Evolutionary conservation across 495 filamentous ascomycete genomes (phyloP).

Genomic region (Penicillium egyptiacum): DNA sequence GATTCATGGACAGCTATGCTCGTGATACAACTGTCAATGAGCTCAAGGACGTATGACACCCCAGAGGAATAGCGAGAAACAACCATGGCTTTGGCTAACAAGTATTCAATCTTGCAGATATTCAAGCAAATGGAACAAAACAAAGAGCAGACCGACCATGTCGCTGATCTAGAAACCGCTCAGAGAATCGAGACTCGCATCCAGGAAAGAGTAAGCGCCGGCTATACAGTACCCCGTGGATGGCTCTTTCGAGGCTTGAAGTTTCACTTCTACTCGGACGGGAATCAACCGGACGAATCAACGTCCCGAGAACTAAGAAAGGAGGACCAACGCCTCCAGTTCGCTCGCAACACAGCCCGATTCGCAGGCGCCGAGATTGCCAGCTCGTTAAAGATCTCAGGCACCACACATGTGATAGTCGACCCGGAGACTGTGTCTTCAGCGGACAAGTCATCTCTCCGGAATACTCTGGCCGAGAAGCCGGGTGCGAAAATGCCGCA

Average conservation of each 20-base stretch:
- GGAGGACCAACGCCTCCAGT: conserved; percentile 18
- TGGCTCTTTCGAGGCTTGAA: conserved; percentile 67
- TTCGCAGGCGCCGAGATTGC: conserved; percentile 62
- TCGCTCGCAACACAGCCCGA: conserved; percentile 48
- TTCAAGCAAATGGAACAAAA: conserved; percentile 47
- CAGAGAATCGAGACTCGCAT: conserved; percentile 58
- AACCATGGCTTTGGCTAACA: not conserved
- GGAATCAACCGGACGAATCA: not conserved
- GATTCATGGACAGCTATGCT: conserved; percentile 80
- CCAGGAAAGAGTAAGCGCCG: conserved; percentile 43
- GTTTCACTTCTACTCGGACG: conserved; percentile 49
- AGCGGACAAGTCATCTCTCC: conserved; percentile 27
- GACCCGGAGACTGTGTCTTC: conserved; percentile 21
- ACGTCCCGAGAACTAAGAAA: not conserved
- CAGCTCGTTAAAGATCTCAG: conserved; percentile 17
- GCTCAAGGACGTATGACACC: conserved; percentile 51
- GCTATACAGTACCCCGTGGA: conserved; percentile 47
- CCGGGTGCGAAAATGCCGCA: conserved; percentile 58
- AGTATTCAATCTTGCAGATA: conserved; percentile 26
- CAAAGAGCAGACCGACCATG: conserved; percentile 24
- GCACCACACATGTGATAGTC: conserved; percentile 41
- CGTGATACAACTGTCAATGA: conserved; percentile 68
- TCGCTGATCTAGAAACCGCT: conserved; percentile 38
- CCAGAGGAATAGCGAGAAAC: not conserved
- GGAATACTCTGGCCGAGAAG: conserved; percentile 27